Percentiles rank a stretch among this genome's conserved stretches.
These are phyloP conservation scores for Penicillium soppii DNA, from an alignment of 495 filamentous ascomycete species.

Conservation along the genomic window DNA sequence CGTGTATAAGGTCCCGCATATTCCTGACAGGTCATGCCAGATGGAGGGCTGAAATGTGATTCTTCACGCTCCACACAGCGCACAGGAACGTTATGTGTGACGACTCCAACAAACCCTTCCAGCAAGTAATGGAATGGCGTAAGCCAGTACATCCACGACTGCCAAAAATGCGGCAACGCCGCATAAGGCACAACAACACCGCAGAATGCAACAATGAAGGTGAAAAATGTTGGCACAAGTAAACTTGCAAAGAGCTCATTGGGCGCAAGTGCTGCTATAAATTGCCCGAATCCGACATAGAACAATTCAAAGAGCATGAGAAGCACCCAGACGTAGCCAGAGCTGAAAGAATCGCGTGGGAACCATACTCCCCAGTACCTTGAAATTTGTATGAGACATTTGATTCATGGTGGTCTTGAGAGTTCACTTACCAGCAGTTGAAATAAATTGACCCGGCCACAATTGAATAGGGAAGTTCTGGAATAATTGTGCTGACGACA, in stretches of 20 bases:
- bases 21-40: conserved; percentile 48
- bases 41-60: conserved; percentile 54
- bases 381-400: not conserved
- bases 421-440: conserved; percentile 53
- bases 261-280: conserved; percentile 70
- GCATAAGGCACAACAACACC: conserved; percentile 60
- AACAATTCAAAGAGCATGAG: conserved; percentile 70
- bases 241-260: conserved; percentile 71
- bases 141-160: conserved; percentile 68
- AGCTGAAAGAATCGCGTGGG: conserved; percentile 50
- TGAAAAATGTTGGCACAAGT: conserved; percentile 65
- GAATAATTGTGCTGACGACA: conserved; percentile 45
- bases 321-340: conserved; percentile 57
- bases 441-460: conserved; percentile 53
- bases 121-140: conserved; percentile 66
- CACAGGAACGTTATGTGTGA: conserved; percentile 55
- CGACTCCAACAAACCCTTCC: conserved; percentile 53
- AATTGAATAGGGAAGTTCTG: conserved; percentile 53
- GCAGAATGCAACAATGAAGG: conserved; percentile 62
- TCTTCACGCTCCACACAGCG: conserved; percentile 56
- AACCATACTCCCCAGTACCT: conserved; percentile 56
- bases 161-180: conserved; percentile 58
- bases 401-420: not conserved
- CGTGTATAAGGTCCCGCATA: conserved; percentile 47
- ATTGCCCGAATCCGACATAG: conserved; percentile 72